A percentile compares a stretch with the other conserved stretches of the same genome.
Conservation (phyloP, 345 rosid genomes). For the Brassica napus region DNA sequence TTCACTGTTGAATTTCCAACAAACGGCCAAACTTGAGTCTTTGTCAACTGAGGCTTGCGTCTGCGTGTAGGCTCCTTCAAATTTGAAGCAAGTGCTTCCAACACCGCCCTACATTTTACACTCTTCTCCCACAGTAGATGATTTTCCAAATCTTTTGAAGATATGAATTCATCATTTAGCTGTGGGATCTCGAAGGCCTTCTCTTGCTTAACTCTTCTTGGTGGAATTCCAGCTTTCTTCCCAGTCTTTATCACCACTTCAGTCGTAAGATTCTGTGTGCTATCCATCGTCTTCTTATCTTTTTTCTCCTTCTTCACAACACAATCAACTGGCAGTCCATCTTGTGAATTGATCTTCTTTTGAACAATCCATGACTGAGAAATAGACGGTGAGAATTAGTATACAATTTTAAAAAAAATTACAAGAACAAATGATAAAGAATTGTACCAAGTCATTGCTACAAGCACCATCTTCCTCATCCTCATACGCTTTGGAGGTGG, state of each 20-base stretch:
- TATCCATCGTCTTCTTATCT: background rate
- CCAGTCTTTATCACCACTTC: background rate
- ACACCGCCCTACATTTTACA: background rate
- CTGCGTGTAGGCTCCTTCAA: too few relatives aligned
- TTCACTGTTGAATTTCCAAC: too few relatives aligned
- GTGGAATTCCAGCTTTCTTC: background rate
- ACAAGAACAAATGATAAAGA: background rate
- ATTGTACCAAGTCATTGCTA: background rate
- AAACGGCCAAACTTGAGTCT: too few relatives aligned
- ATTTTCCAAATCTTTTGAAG: too few relatives aligned
- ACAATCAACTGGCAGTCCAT: background rate
- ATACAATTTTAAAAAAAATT: too few relatives aligned
- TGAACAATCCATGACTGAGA: background rate
- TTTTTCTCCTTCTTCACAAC: background rate
- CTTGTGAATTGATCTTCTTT: background rate
- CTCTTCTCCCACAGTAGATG: too few relatives aligned
- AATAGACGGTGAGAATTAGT: background rate
- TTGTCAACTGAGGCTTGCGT: too few relatives aligned
- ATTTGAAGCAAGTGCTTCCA: background rate
- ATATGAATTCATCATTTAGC: too few relatives aligned
- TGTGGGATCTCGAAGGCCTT: too few relatives aligned
- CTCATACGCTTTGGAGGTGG: background rate
- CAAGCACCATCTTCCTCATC: background rate
- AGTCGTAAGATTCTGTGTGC: background rate
- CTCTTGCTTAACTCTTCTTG: background rate